phyloP scores from a whole-genome alignment of 345 rosid species.

The Anacardium occidentale region DNA sequence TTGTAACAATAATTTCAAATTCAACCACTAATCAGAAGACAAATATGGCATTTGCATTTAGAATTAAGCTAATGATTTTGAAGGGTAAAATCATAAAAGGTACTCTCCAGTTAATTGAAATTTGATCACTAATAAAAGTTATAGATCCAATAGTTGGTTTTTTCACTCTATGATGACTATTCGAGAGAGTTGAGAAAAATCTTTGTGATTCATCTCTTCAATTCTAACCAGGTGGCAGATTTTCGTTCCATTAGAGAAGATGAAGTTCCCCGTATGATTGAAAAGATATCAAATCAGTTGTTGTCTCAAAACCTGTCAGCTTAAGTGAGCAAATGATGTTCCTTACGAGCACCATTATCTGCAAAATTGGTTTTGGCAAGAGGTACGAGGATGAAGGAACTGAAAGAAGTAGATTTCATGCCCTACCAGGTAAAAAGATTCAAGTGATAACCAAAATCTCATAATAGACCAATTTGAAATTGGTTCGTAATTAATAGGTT shows the following conservation, averaged over 20 bases:
- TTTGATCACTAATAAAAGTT: no score
- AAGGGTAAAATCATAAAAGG: no score
- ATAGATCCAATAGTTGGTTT: no score
- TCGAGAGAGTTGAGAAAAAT: slow-evolving; percentile 34
- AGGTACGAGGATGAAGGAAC: slow-evolving; percentile 11
- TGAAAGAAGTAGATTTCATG: slow-evolving; percentile 26
- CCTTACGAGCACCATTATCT: slow-evolving; percentile 23
- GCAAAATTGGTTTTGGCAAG: slow-evolving; percentile 41
- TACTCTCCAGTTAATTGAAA: no score
- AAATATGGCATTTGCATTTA: no score
- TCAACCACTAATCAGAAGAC: no score
- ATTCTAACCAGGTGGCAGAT: slow-evolving; percentile 16
- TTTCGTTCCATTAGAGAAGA: slow-evolving; percentile 26
- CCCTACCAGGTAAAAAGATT: no score
- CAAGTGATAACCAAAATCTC: no score
- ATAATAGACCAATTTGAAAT: no score
- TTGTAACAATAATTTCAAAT: no score
- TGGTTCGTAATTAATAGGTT: slow-evolving; percentile 24
- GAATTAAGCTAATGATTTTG: no score
- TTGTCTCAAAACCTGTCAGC: neutral
- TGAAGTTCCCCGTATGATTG: slow-evolving; percentile 27
- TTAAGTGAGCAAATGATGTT: slow-evolving; percentile 15
- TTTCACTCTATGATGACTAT: slow-evolving; percentile 26
- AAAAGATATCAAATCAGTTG: slow-evolving; percentile 17
- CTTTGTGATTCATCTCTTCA: slow-evolving; percentile 29